Base-by-base conservation (phyloP, 441 rosid genomes). In the Aquilaria agallochum region DNA sequence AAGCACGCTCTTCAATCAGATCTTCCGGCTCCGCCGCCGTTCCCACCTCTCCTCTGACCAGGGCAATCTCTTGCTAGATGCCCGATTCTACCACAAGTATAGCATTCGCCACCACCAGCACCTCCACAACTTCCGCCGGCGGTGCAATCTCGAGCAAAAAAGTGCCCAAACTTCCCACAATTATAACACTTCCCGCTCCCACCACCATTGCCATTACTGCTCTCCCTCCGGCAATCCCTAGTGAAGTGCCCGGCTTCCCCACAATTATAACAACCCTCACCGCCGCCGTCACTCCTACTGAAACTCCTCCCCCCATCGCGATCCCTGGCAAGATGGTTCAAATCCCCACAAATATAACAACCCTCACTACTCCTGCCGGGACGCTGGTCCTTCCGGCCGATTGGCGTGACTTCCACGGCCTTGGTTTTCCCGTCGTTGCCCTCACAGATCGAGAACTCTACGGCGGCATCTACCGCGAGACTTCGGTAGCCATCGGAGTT, bases 401-500 rank as follows among this genome's bases (percentile, higher is more conserved):
- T 83, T 42, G 81, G 82, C 15, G 95, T 83, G 15, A 92, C 96
- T 5, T 92, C 78, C 32, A 84, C 69, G 3, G 98, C 98, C 34
- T 81, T 81, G 36, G 78, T 80, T 62, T 93, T 90, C 0, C 85
- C 87, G 47, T 75, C 86, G 48, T 66, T 70, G 31, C 83, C 83
- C 0, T 65, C 62, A 9, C 74, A 58, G 57, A 90, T 54, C 0
- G 67, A 59, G 76, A 85, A 93, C 67, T 90, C 98, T 15, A 90
- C 96, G 30, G 73, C 33, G 54, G 83, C 96, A n/a, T 80, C 92
- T 8, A 69, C 73, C 8, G 69, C 44, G 27, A 93, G 84, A 46
- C 90, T 78, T 14, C 96, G 89, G 70, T 68, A 93, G 11, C 92
- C 97, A 11, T 80, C 88, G 12, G 96, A 90, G 61, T 67, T 59